Evolutionary conservation across 2,329 filamentous ascomycete genomes (phyloP).

Genomic region (Exophiala xenobiotica): DNA sequence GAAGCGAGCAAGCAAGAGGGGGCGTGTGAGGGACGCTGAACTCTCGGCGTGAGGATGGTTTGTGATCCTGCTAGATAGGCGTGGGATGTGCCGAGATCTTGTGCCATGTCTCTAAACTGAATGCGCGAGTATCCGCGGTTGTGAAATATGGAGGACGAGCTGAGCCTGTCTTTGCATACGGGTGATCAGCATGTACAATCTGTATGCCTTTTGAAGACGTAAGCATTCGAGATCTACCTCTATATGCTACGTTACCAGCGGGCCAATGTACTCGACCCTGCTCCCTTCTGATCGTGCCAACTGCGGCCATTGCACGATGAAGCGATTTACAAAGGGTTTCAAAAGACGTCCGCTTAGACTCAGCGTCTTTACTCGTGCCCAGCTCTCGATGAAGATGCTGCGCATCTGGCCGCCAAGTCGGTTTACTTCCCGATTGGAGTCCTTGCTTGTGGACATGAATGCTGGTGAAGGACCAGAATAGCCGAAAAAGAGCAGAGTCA

Average conservation of each 20-base stretch:
- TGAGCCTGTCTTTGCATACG: too few species aligned
- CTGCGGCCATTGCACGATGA: conserved; percentile 77
- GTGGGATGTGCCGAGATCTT: too few species aligned
- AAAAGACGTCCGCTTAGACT: conserved; percentile 84
- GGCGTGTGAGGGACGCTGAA: not conserved
- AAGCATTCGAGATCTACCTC: not conserved
- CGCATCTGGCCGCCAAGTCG: conserved; percentile 55
- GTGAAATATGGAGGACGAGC: too few species aligned
- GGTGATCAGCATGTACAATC: too few species aligned
- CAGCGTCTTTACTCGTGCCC: conserved; percentile 77
- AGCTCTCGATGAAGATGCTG: conserved; percentile 86
- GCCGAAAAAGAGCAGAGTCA: conserved; percentile 55
- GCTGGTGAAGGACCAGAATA: conserved; percentile 38
- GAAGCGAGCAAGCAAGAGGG: not conserved
- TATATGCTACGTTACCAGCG: conserved; percentile 21
- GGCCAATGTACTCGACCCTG: conserved; percentile 26
- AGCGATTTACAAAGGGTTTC: conserved; percentile 68
- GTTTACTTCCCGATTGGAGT: not conserved
- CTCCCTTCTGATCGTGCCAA: conserved; percentile 47
- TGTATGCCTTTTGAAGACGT: not conserved
- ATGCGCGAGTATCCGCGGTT: too few species aligned
- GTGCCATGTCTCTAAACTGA: too few species aligned
- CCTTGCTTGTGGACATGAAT: conserved; percentile 32
- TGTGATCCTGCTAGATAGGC: too few species aligned
- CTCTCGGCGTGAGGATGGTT: too few species aligned